Percentiles rank a stretch among this genome's conserved stretches.
Evolutionary conservation across 768 basidiomycete genomes (phyloP).

Genomic region (Albatrellus ellisii): DNA sequence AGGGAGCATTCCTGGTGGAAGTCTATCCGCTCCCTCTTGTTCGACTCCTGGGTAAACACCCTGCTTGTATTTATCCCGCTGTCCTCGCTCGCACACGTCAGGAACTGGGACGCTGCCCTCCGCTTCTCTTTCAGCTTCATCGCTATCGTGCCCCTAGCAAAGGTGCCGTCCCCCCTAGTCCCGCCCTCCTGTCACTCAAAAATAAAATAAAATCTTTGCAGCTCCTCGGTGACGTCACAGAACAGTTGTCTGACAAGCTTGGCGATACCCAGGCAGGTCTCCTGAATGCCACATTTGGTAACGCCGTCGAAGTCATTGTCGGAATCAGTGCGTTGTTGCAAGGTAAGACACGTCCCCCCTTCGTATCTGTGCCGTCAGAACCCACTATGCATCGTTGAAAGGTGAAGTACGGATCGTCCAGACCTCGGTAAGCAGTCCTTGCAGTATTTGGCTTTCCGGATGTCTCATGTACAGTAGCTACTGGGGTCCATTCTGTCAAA

Average conservation of each 20-base stretch:
- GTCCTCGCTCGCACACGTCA: conserved; percentile 46
- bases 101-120: conserved; percentile 65
- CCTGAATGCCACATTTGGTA: conserved; percentile 75
- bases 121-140: conserved; percentile 67
- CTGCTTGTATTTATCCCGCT: conserved; percentile 75
- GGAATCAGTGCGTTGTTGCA: conserved; percentile 61
- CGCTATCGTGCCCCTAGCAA: conserved; percentile 80
- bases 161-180: conserved; percentile 29
- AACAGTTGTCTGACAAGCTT: conserved; percentile 64
- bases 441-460: background rate
- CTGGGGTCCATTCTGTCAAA: conserved; percentile 89
- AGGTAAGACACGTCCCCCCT: conserved; percentile 19
- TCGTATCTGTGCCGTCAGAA: background rate
- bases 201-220: conserved; percentile 15
- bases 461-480: conserved; percentile 36
- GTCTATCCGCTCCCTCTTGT: conserved; percentile 48
- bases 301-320: conserved; percentile 83
- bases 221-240: conserved; percentile 73
- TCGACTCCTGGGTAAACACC: conserved; percentile 59
- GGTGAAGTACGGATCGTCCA: conserved; percentile 83
- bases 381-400: conserved; percentile 15
- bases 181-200: background rate
- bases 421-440: conserved; percentile 48
- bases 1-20: conserved; percentile 49
- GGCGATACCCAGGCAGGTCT: conserved; percentile 82